Conservation (phyloP, 768 basidiomycete genomes). For the Mycena vitilis region DNA sequence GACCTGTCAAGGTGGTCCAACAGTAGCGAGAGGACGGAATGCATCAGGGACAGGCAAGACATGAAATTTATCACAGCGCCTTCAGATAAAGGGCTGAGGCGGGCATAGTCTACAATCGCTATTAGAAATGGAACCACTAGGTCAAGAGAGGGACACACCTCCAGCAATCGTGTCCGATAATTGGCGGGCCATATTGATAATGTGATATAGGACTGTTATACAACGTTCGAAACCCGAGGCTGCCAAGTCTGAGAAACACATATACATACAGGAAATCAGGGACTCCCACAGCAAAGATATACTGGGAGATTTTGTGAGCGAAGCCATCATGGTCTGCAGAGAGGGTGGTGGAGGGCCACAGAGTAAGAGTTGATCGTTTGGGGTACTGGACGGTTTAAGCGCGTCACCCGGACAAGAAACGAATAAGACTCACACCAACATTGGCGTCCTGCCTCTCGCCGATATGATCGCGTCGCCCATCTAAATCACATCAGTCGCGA, state of each 20-base stretch:
- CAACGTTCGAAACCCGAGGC: background rate
- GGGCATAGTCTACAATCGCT: conserved; percentile 18
- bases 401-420: background rate
- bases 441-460: background rate
- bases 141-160: conserved; percentile 1
- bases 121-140: background rate
- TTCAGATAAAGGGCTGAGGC: conserved; percentile 22
- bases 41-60: conserved; percentile 10
- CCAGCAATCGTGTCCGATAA: conserved; percentile 24
- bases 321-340: background rate
- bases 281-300: conserved; percentile 6
- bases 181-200: conserved; percentile 11
- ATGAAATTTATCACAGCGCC: conserved; percentile 7
- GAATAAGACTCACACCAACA: conserved; percentile 18
- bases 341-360: conserved; percentile 20
- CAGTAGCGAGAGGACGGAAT: conserved; percentile 8
- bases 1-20: conserved; percentile 15
- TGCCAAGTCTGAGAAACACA: background rate
- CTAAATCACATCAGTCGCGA: background rate
- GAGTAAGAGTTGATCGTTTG: conserved; percentile 25
- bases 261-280: conserved; percentile 7
- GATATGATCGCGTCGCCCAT: conserved; percentile 15
- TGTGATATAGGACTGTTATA: conserved; percentile 8
- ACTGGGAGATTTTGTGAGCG: conserved; percentile 7
- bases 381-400: background rate